Conservation (phyloP, 148 eudicot genomes). For the Cornus controversa region DNA sequence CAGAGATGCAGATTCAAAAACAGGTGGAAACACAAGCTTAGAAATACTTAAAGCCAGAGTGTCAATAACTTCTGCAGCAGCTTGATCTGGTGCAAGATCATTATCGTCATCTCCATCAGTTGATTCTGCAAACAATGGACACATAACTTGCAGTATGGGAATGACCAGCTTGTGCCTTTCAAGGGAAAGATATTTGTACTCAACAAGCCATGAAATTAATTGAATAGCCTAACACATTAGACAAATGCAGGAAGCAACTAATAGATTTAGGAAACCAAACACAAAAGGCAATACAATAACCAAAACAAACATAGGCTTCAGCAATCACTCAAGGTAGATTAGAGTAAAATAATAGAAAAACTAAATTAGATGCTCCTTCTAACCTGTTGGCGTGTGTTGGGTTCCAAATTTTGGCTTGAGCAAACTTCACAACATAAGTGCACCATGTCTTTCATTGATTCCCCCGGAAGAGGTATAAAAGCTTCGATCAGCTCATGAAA, state of each 20-base stretch:
- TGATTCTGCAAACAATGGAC: constrained; percentile 85
- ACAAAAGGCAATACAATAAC: background rate
- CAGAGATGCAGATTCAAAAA: constrained; percentile 75
- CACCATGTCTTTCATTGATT: constrained; percentile 88
- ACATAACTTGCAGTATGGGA: constrained; percentile 84
- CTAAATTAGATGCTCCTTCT: constrained; percentile 12
- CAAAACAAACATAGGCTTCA: background rate
- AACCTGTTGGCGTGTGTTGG: constrained; percentile 93
- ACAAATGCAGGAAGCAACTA: background rate
- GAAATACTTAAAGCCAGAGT: constrained; percentile 86
- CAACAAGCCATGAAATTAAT: constrained; percentile 94
- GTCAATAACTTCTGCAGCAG: constrained; percentile 96
- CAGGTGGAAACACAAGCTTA: constrained; percentile 79
- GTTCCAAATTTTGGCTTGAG: constrained; percentile 72
- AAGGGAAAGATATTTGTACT: constrained; percentile 79
- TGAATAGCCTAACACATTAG: constrained; percentile 71
- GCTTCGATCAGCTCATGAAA: constrained; percentile 98
- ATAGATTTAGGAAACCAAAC: constrained; percentile 6
- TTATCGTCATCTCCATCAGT: constrained; percentile 70
- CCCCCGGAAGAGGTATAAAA: constrained; percentile 96
- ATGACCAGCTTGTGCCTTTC: constrained; percentile 83
- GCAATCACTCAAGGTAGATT: background rate
- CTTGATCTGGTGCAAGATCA: constrained; percentile 92
- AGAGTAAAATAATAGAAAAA: background rate
- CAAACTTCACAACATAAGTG: constrained; percentile 97